Conservation (phyloP, 208 protist genomes). For the Trypanosoma avium region DNA sequence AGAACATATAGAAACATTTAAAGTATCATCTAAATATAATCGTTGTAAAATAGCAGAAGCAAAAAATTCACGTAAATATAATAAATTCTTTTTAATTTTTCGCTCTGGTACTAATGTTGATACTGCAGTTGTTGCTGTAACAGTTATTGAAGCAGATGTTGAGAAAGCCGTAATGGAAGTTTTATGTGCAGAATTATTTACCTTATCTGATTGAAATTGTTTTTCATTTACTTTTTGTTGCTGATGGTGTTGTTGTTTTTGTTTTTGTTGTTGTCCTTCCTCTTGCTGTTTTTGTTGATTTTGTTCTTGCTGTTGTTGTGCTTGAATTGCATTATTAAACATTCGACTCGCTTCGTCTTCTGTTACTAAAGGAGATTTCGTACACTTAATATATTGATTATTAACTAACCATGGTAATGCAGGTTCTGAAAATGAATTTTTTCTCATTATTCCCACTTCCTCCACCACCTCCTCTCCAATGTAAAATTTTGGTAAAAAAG, state of each 20-base stretch:
- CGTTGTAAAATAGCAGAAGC: slow-evolving; percentile 15
- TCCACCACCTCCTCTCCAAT: background rate
- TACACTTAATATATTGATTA: background rate
- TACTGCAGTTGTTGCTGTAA: too few relatives aligned
- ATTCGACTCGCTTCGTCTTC: slow-evolving; percentile 5
- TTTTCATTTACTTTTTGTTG: too few relatives aligned
- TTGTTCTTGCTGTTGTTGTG: too few relatives aligned
- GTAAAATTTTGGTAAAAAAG: background rate
- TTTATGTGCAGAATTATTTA: too few relatives aligned
- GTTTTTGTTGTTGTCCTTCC: too few relatives aligned
- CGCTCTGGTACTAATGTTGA: background rate
- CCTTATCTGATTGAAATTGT: too few relatives aligned
- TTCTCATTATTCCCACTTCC: background rate
- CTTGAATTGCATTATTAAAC: background rate
- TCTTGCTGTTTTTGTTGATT: too few relatives aligned
- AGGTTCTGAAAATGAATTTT: background rate
- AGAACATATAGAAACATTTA: background rate
- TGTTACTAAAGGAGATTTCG: background rate
- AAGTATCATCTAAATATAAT: background rate
- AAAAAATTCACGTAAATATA: slow-evolving; percentile 27
- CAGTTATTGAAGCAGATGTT: background rate
- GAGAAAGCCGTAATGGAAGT: background rate
- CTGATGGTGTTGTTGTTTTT: too few relatives aligned
- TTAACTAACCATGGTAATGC: background rate
- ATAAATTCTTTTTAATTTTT: background rate